Percentiles rank a stretch among this genome's conserved stretches.
Evolutionary conservation across 805 yeast species (phyloP).

Genomic region (Starmerella geochares): DNA sequence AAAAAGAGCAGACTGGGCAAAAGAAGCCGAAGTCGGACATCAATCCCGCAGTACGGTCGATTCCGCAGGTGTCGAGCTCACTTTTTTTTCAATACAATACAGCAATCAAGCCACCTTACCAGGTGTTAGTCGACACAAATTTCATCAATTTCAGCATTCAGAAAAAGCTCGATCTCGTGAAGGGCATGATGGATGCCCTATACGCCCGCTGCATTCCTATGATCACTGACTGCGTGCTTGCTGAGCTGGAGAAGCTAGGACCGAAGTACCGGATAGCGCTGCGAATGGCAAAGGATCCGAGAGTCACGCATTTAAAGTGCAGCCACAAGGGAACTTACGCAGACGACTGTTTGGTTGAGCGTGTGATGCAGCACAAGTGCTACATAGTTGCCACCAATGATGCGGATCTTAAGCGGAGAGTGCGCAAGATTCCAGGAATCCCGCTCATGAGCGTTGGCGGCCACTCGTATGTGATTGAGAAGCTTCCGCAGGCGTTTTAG

Average conservation of each 20-base stretch:
- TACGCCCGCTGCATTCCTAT: slow-evolving; percentile 93
- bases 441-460: slow-evolving; percentile 96
- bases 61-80: slow-evolving; percentile 94
- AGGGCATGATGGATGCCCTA: slow-evolving; percentile 93
- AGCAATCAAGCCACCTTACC: slow-evolving; percentile 96
- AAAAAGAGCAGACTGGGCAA: slow-evolving; percentile 49
- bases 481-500: slow-evolving; percentile 73
- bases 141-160: slow-evolving; percentile 94
- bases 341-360: slow-evolving; percentile 88
- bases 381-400: slow-evolving; percentile 96
- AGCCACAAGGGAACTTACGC: slow-evolving; percentile 95
- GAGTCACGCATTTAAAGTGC: slow-evolving; percentile 77
- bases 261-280: slow-evolving; percentile 90
- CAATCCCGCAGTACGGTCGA: slow-evolving; percentile 54
- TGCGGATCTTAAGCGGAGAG: slow-evolving; percentile 88
- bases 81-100: slow-evolving; percentile 88
- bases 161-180: slow-evolving; percentile 86
- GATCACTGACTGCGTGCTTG: slow-evolving; percentile 95
- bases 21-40: slow-evolving; percentile 31
- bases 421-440: slow-evolving; percentile 93
- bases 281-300: slow-evolving; percentile 84
- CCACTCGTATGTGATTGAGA: slow-evolving; percentile 82
- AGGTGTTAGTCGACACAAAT: slow-evolving; percentile 90
- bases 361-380: slow-evolving; percentile 94
- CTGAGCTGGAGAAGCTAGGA: slow-evolving; percentile 92